Base-by-base conservation (phyloP, 345 rosid species). In the Microthlaspi erraticum region DNA sequence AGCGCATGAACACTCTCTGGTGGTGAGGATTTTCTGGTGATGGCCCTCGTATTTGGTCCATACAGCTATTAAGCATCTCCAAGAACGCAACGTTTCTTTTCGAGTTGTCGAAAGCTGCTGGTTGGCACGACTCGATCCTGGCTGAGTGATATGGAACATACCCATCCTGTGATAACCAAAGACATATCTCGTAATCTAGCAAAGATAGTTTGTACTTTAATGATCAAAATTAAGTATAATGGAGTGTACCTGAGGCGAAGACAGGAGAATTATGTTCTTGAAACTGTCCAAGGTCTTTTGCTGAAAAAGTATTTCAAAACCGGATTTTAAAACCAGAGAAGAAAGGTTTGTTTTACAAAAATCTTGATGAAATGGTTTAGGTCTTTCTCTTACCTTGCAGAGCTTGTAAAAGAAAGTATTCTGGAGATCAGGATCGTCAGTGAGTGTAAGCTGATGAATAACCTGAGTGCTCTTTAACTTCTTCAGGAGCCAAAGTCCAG, bases 111-210 rank as follows among this genome's bases (percentile, higher is more conserved):
- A 73, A 45, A 19, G 97, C 82, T 39, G 98, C 94, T 52, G 93
- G 87, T 41, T 79, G 88, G 78, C 97, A 90, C 51, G 87, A 74
- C 79, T 95, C 96, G 9, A 95, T 87, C 80, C 98, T 75, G 1
- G 99, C 97, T 2, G 98, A 95, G 79, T 95, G 98, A 79, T 95
- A 90, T 2, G 99, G 99, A 78, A 95, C 93, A 79, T 95, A 95
- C 29, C 98, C 98, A 68, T 95, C 99, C 99, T 94, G 82, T 3
- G 14, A 50, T 58, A 0, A 33, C n/a, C n/a, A 8, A 34, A 12
- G 5, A n/a, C 0, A 16, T 23, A 65, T 10, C 4, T 18, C 6
- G 41, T 11, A 26, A 29, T 26, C 34, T 70, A 20, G 13, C 19
- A 65, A 65, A 23, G 31, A 39, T 4, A 8, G 4, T 14, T 4